Conservation (phyloP, 2,329 filamentous ascomycete species). For the Neonectria sp. region DNA sequence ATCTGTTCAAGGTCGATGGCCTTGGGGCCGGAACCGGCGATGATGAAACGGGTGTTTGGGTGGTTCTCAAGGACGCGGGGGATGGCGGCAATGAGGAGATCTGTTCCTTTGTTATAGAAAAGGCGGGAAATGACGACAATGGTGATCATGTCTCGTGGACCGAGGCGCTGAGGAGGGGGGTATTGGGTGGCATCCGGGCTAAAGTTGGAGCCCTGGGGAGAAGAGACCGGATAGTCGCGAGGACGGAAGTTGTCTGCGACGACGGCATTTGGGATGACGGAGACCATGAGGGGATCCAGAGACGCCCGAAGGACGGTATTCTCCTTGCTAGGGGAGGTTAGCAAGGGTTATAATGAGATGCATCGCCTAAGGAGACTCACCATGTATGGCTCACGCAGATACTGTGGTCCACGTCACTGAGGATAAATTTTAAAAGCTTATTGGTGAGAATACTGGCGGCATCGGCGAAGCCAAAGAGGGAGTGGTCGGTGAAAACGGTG, state of each 20-base stretch:
- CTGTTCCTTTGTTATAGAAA: conserved; percentile 99
- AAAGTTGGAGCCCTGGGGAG: conserved; percentile 52
- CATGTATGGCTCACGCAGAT: conserved; percentile 99
- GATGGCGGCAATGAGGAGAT: conserved; percentile 95
- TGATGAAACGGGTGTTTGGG: conserved; percentile 95
- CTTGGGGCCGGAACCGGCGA: conserved; percentile 95
- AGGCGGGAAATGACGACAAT: conserved; percentile 98
- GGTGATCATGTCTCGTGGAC: conserved; percentile 89
- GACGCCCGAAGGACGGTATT: conserved; percentile 97
- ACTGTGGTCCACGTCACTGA: conserved; percentile 98
- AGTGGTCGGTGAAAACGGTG: conserved; percentile 98
- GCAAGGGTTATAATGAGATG: conserved; percentile 1
- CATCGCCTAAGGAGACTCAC: conserved; percentile 61
- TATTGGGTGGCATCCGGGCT: conserved; percentile 52
- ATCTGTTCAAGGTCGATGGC: conserved; percentile 98
- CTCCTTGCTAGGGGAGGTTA: conserved; percentile 79
- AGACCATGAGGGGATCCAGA: conserved; percentile 96
- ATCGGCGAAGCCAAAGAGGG: conserved; percentile 96
- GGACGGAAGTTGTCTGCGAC: conserved; percentile 97
- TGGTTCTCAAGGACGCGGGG: conserved; percentile 91
- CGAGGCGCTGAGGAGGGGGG: conserved; percentile 76
- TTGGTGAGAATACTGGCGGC: conserved; percentile 96
- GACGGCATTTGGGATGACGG: conserved; percentile 96
- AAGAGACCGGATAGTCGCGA: conserved; percentile 57
- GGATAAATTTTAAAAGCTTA: conserved; percentile 94